Percentiles rank a stretch among this genome's conserved stretches.
Conservation (phyloP, 352 stramenopile species). For the Globisporangium recalcitrans region DNA sequence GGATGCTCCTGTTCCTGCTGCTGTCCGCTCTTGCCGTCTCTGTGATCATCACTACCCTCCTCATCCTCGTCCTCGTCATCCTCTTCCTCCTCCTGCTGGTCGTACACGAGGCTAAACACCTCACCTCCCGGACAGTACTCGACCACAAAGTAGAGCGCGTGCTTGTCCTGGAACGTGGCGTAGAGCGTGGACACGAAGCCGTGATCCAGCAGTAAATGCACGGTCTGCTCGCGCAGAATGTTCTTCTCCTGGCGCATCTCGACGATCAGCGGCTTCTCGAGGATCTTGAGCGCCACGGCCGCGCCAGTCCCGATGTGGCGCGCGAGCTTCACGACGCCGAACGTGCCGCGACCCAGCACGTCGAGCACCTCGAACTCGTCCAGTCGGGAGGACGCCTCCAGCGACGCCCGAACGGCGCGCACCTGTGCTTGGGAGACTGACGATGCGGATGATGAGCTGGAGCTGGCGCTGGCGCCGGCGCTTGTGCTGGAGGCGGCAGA, state of each 20-base stretch:
- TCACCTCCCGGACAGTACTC: conserved; percentile 71
- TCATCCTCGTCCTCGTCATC: conserved; percentile 14
- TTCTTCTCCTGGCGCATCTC: conserved; percentile 65
- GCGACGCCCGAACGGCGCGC: conserved; percentile 10
- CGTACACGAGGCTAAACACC: conserved; percentile 87
- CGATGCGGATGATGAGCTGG: not conserved
- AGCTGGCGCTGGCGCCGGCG: not conserved
- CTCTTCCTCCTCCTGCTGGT: conserved; percentile 50
- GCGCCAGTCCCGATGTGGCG: conserved; percentile 46
- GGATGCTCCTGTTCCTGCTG: not conserved
- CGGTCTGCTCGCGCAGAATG: conserved; percentile 61
- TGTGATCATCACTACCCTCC: conserved; percentile 15
- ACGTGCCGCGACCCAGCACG: conserved; percentile 64
- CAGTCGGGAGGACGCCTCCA: conserved; percentile 25
- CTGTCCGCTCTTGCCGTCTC: conserved; percentile 13
- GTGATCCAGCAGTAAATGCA: conserved; percentile 53
- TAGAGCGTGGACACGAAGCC: conserved; percentile 57
- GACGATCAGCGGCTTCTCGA: conserved; percentile 35
- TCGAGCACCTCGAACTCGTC: conserved; percentile 55
- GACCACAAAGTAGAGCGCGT: conserved; percentile 72
- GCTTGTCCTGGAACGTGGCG: conserved; percentile 64
- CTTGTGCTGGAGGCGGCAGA: not conserved
- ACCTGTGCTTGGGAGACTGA: not conserved
- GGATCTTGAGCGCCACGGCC: conserved; percentile 57
- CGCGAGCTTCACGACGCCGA: conserved; percentile 64